Conservation (phyloP, 2,329 filamentous ascomycete genomes). For the Talaromyces amestolkiae region DNA sequence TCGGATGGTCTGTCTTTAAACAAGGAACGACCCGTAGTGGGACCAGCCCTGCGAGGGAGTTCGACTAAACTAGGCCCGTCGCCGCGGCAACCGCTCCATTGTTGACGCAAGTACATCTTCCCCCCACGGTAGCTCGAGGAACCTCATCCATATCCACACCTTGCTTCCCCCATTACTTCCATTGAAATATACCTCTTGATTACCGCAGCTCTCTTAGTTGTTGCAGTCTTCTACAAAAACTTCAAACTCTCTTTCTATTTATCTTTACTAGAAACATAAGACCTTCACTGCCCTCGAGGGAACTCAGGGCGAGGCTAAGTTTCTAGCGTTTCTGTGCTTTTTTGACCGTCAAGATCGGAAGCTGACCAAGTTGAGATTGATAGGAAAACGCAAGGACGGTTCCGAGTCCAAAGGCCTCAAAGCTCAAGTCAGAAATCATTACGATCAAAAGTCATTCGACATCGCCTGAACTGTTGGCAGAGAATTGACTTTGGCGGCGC, state of each 20-base stretch:
- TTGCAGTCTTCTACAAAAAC: neutral
- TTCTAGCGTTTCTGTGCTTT: constrained; percentile 18
- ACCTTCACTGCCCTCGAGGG: constrained; percentile 15
- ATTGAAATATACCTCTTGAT: neutral
- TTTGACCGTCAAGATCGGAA: constrained; percentile 10
- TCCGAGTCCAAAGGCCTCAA: constrained; percentile 14
- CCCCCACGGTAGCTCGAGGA: constrained; percentile 12
- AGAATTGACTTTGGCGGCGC: constrained; percentile 16
- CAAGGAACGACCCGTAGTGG: constrained; percentile 3
- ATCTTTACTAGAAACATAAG: constrained; percentile 15
- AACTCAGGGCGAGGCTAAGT: constrained; percentile 20
- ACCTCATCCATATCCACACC: constrained; percentile 17
- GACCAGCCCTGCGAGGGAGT: constrained; percentile 6
- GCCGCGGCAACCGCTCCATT: constrained; percentile 40
- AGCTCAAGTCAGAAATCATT: constrained; percentile 13
- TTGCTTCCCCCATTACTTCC: constrained; percentile 1
- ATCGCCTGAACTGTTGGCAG: constrained; percentile 9
- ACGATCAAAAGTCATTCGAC: neutral
- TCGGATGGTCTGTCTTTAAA: constrained; percentile 6
- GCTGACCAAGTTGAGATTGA: constrained; percentile 16
- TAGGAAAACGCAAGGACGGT: constrained; percentile 19
- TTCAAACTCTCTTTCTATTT: neutral
- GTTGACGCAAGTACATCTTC: constrained; percentile 35
- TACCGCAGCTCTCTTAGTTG: neutral
- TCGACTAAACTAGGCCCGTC: constrained; percentile 24